phyloP scores from a whole-genome alignment of 306 rosid species.

The Glycine soja region DNA sequence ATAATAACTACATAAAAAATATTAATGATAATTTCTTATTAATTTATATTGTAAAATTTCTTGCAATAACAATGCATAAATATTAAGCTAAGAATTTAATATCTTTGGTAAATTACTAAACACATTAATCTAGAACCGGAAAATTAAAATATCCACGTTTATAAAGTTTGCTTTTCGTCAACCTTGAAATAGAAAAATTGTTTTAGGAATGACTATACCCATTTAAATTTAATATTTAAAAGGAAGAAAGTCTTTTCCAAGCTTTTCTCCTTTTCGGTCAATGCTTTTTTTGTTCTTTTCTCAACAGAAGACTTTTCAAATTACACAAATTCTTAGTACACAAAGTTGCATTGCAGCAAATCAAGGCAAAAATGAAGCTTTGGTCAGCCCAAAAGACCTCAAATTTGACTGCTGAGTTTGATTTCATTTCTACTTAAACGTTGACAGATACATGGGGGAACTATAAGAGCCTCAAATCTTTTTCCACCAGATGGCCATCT shows the following conservation, averaged over 20 bases:
- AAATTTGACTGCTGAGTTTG: constrained; percentile 25
- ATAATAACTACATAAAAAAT: not conserved
- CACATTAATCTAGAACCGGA: constrained; percentile 10
- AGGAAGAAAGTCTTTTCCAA: not conserved
- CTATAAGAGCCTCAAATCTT: constrained; percentile 67
- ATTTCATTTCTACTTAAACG: constrained; percentile 14
- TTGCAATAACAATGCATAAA: not conserved
- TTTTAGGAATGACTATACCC: constrained; percentile 9
- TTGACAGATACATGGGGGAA: constrained; percentile 90
- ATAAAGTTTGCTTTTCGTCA: constrained; percentile 13
- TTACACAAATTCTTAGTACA: constrained; percentile 3
- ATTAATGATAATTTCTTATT: not conserved
- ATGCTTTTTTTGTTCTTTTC: not conserved
- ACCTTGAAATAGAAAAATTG: constrained; percentile 13
- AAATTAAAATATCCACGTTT: not conserved
- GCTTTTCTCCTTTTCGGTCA: not conserved
- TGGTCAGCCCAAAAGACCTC: not conserved
- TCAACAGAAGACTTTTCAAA: not conserved
- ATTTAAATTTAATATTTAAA: not conserved
- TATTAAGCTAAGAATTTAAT: not conserved
- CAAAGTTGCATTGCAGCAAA: not conserved
- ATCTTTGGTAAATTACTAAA: not conserved
- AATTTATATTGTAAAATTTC: not conserved
- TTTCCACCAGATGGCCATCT: constrained; percentile 69
- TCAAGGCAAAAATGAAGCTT: not conserved